These are phyloP conservation scores for Exophiala sp. DNA, from an alignment of 2,329 filamentous ascomycete species.

Conservation along the genomic window DNA sequence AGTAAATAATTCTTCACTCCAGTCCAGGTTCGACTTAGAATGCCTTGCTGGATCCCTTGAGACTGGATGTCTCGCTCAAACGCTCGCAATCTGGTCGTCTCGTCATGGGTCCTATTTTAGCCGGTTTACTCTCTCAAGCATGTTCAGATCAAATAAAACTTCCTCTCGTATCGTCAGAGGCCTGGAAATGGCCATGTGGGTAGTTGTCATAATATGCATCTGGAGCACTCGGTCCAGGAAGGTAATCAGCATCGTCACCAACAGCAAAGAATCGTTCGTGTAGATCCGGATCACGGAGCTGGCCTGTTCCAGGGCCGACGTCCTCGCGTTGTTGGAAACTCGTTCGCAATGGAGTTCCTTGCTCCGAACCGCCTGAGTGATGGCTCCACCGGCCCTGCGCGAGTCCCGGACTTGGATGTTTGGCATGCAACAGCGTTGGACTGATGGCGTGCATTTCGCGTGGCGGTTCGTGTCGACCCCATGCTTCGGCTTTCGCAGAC, in stretches of 20 bases:
- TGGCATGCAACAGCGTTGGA: conserved; percentile 16
- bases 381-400: conserved; percentile 23
- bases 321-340: conserved; percentile 25
- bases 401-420: conserved; percentile 24
- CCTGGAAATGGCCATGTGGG: conserved; percentile 2
- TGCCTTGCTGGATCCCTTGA: no score
- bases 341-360: conserved; percentile 23
- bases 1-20: no score
- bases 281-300: conserved; percentile 26
- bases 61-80: background rate
- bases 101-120: conserved; percentile 4
- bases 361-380: conserved; percentile 14
- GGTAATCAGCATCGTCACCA: conserved; percentile 7
- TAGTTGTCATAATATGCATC: background rate
- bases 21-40: no score
- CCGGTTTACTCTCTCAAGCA: background rate
- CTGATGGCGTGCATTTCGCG: conserved; percentile 26
- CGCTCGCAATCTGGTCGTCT: background rate
- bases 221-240: conserved; percentile 11
- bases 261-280: conserved; percentile 28
- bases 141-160: background rate
- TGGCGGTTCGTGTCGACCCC: conserved; percentile 18
- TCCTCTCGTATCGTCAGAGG: background rate
- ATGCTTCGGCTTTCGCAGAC: conserved; percentile 17
- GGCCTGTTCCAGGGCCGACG: conserved; percentile 23